Evolutionary conservation across 1,284 basidiomycete genomes (phyloP), one percentile per base, ranked within the genome.

Genomic region (Phylloporus sp.): DNA sequence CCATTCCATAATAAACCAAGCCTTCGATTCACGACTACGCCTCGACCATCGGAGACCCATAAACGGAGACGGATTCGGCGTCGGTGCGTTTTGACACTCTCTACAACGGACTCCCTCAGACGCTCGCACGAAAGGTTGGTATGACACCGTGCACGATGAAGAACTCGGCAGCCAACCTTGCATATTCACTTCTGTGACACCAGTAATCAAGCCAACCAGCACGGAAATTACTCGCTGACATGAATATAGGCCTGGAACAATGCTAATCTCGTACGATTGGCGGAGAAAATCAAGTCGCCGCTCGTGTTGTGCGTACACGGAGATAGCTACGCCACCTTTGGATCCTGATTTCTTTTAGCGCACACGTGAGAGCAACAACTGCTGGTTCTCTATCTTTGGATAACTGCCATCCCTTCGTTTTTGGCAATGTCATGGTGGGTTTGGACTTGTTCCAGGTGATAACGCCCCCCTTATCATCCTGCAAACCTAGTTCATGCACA

Each of bases 21-120:
- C 96, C 0, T 96, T 95, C 72, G 95, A 97, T 79, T 95, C 93
- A 42, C 86, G 95, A 26, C 81, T 98, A 37, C 87, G 96, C 24
- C 79, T 98, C 64, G 93, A 95, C 69, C 84, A 81, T 67, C 83
- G 91, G 63, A 80, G 93, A 63, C 94, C 95, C 15, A 94, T 96
- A 80, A 96, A 96, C 71, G 96, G 95, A 29, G 97, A 99, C 76
- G 97, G 97, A 0, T 98, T 98, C 74, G 97, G 97, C 39, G 95
- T 99, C 32, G 96, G 95, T 86, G 79, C 77, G 93, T 86, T 76
- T 56, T 34, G 49, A 28, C 34, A 49, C 37, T 22, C 55, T 24
- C 52, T n/a, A 55, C 32, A 55, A 29, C 22, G 15, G n/a, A 15
- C 40, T 26, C 18, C 31, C 20, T 29, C 40, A 20, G 58, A 57